Evolutionary conservation across 257 asterid species (phyloP).

Genomic region (Plantago major): DNA sequence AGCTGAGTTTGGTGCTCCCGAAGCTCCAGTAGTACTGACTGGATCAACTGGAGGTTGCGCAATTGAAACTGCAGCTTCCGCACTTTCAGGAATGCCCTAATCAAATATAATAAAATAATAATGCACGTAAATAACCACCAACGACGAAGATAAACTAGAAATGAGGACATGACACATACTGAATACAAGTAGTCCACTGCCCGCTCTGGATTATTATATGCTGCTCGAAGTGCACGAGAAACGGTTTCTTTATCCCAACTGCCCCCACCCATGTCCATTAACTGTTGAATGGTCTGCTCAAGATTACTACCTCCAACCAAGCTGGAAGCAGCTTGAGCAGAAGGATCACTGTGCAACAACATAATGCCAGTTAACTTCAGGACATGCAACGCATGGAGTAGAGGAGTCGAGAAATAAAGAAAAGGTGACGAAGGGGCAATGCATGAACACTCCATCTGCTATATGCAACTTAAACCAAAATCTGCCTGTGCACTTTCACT

Average conservation of each 20-base stretch:
- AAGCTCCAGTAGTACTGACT: conserved; percentile 36
- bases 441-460: too few relatives aligned
- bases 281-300: conserved; percentile 14
- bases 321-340: conserved; percentile 17
- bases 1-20: conserved; percentile 77
- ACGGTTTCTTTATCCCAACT: conserved; percentile 22
- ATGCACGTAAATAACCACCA: conserved; percentile 1
- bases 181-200: conserved; percentile 61
- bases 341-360: conserved; percentile 37
- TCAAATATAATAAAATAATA: conserved; percentile 17
- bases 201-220: conserved; percentile 35
- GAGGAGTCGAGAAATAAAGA: too few relatives aligned
- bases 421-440: too few relatives aligned
- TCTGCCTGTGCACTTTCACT: conserved; percentile 8
- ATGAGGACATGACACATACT: conserved; percentile 34
- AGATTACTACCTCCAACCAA: conserved; percentile 15
- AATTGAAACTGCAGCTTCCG: conserved; percentile 60
- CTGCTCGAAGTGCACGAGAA: conserved; percentile 22
- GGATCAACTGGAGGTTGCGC: conserved; percentile 39
- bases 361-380: conserved; percentile 16
- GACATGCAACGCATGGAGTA: too few relatives aligned
- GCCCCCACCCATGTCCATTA: conserved; percentile 24
- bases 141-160: conserved; percentile 6
- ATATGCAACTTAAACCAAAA: background rate
- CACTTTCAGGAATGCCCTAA: conserved; percentile 74